These are phyloP conservation scores for Phoma herbarum DNA, from an alignment of 2,329 filamentous ascomycete species.

Conservation along the genomic window DNA sequence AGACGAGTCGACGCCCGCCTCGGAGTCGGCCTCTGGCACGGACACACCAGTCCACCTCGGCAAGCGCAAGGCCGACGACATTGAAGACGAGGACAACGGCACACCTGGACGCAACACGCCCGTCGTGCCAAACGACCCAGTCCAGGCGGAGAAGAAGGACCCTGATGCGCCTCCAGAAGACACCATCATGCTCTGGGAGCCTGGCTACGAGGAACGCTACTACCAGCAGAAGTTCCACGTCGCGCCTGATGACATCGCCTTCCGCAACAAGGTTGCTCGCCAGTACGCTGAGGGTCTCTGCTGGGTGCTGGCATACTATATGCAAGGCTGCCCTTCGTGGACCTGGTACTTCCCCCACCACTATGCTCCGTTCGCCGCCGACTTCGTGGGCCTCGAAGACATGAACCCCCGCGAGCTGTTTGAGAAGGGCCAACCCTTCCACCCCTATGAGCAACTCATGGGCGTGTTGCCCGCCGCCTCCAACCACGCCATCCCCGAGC, in stretches of 20 bases:
- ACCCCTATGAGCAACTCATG: conserved; percentile 97
- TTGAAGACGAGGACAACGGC: conserved; percentile 69
- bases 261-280: conserved; percentile 86
- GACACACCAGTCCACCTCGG: conserved; percentile 62
- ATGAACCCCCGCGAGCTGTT: conserved; percentile 76
- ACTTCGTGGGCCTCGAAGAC: conserved; percentile 84
- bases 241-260: conserved; percentile 80
- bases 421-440: conserved; percentile 80
- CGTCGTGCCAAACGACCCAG: conserved; percentile 56
- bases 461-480: conserved; percentile 94
- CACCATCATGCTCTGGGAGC: conserved; percentile 90
- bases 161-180: conserved; percentile 74
- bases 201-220: conserved; percentile 93
- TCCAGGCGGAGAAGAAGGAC: conserved; percentile 52
- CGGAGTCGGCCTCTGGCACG: conserved; percentile 47
- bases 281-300: conserved; percentile 94
- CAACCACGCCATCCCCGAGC: conserved; percentile 85
- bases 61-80: conserved; percentile 79
- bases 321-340: conserved; percentile 98
- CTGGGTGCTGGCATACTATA: conserved; percentile 97
- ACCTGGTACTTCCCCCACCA: conserved; percentile 99
- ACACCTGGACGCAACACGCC: conserved; percentile 70
- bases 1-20: conserved; percentile 31
- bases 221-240: conserved; percentile 97
- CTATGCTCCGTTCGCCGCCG: conserved; percentile 95